A percentile compares a stretch with the other conserved stretches of the same genome.
Evolutionary conservation across 495 filamentous ascomycete species (phyloP).

Genomic region (Cercophora scortea): DNA sequence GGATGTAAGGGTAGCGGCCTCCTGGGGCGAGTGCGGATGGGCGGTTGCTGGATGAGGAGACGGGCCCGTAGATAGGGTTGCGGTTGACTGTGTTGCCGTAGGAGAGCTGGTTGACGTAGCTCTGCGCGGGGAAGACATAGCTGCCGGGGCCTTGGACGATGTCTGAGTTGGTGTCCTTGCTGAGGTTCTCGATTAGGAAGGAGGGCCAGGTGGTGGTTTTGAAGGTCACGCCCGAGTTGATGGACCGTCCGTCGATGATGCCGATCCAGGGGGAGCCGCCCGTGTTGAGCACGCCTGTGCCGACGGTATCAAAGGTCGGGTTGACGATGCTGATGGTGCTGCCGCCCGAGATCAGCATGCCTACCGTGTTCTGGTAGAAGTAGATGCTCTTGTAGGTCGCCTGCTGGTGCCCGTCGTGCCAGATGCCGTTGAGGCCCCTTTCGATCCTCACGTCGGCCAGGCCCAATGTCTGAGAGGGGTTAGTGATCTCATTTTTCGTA

Average conservation of each 20-base stretch:
- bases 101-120: conserved; percentile 24
- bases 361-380: conserved; percentile 49
- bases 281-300: conserved; percentile 49
- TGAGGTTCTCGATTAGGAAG: conserved; percentile 36
- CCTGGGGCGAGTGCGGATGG: conserved; percentile 22
- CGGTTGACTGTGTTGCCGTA: conserved; percentile 51
- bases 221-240: conserved; percentile 32
- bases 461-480: conserved; percentile 18
- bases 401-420: conserved; percentile 60
- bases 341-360: conserved; percentile 55
- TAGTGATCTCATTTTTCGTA: too few relatives aligned
- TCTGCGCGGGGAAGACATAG: conserved; percentile 14
- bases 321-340: conserved; percentile 44
- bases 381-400: conserved; percentile 61
- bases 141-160: conserved; percentile 21
- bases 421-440: conserved; percentile 36
- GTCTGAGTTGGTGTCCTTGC: conserved; percentile 26
- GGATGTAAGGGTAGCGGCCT: conserved; percentile 22
- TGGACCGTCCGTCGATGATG: conserved; percentile 29
- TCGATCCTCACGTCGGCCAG: conserved; percentile 28
- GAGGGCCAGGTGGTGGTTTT: conserved; percentile 27
- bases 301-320: conserved; percentile 46
- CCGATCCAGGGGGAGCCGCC: conserved; percentile 33
- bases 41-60: conserved; percentile 24
- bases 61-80: conserved; percentile 50